These are phyloP conservation scores for Sporothrix brasiliensis DNA, from an alignment of 2,329 filamentous ascomycete species.

Conservation along the genomic window DNA sequence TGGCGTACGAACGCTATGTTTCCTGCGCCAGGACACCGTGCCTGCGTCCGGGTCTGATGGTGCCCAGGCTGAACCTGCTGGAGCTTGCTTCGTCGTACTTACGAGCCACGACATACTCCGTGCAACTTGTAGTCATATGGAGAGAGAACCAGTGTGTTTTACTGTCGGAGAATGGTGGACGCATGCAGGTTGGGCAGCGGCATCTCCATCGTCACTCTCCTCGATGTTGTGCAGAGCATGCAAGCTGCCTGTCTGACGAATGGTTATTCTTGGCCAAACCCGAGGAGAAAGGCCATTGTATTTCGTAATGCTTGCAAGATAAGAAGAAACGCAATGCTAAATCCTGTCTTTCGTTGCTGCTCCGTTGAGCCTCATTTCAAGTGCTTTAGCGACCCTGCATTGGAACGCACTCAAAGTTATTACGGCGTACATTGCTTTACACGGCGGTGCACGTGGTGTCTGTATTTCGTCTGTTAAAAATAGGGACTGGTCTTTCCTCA, in stretches of 20 bases:
- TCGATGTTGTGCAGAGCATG: neutral
- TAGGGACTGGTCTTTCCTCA: neutral
- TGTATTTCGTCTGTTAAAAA: conserved; percentile 7
- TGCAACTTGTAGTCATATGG: too few relatives aligned
- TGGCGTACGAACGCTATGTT: conserved; percentile 1
- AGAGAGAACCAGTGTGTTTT: neutral
- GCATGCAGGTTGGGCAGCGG: neutral
- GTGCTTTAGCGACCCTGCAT: conserved; percentile 21
- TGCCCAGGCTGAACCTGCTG: neutral
- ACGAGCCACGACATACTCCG: too few relatives aligned
- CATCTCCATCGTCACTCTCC: neutral
- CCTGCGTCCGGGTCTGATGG: conserved; percentile 12
- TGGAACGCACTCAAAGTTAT: neutral
- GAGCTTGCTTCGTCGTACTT: too few relatives aligned
- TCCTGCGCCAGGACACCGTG: conserved; percentile 3
- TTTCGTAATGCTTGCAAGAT: neutral
- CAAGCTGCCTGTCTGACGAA: too few relatives aligned
- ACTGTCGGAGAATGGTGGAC: neutral
- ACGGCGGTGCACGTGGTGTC: conserved; percentile 18
- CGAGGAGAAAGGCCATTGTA: neutral
- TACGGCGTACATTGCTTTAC: neutral
- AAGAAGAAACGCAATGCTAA: neutral
- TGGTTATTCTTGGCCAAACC: neutral
- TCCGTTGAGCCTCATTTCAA: conserved; percentile 14
- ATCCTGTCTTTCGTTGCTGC: neutral